phyloP scores from a whole-genome alignment of 192 early-diverging fungal genomes.

The Gamsiella multidivaricata region DNA sequence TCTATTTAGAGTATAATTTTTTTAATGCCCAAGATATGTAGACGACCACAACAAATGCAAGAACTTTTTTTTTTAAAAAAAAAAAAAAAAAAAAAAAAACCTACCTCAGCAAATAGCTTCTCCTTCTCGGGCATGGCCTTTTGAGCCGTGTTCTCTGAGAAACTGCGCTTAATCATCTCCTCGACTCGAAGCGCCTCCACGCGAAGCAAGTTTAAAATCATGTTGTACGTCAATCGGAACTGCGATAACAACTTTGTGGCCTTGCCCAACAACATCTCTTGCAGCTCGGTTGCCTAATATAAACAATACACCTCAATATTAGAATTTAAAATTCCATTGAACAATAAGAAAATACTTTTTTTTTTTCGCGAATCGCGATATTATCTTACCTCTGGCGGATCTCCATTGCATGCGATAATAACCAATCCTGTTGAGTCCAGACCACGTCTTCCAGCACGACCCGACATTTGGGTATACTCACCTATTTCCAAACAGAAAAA shows the following conservation, averaged over 20 bases:
- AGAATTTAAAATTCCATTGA: too few relatives aligned
- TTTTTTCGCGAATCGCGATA: too few relatives aligned
- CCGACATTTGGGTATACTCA: slow-evolving; percentile 99
- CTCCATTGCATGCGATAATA: slow-evolving; percentile 80
- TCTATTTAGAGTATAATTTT: too few relatives aligned
- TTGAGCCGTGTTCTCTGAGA: slow-evolving; percentile 93
- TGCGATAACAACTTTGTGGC: slow-evolving; percentile 94
- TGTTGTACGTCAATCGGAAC: slow-evolving; percentile 97
- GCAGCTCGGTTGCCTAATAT: slow-evolving; percentile 63
- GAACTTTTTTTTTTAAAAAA: background rate
- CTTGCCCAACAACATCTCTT: slow-evolving; percentile 86
- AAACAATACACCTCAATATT: too few relatives aligned
- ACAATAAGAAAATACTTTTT: too few relatives aligned
- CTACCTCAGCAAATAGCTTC: slow-evolving; percentile 71
- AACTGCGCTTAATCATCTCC: slow-evolving; percentile 98
- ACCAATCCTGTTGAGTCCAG: slow-evolving; percentile 93
- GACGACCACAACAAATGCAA: too few relatives aligned
- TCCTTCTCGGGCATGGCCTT: slow-evolving; percentile 87
- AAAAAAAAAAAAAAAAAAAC: slow-evolving; percentile 1
- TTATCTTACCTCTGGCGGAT: slow-evolving; percentile 55
- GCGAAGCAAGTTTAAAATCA: slow-evolving; percentile 96
- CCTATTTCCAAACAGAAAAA: slow-evolving; percentile 51
- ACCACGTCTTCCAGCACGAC: slow-evolving; percentile 95
- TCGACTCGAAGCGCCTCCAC: slow-evolving; percentile 96
- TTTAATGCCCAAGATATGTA: too few relatives aligned